Conservation (phyloP, 495 filamentous ascomycete genomes). For the Neurospora sp. region DNA sequence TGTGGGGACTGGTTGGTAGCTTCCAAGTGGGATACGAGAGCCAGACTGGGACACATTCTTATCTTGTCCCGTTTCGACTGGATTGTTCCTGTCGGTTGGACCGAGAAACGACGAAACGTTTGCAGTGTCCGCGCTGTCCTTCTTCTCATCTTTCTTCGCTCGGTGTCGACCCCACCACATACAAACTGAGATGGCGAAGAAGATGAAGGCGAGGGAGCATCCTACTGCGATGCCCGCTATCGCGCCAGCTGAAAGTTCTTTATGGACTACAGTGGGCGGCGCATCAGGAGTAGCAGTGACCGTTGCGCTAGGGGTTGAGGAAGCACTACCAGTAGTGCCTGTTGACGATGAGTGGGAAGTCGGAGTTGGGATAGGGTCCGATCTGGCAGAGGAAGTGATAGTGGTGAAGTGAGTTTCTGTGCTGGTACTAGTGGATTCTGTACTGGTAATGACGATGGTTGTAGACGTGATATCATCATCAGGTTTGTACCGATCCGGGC, state of each 20-base stretch:
- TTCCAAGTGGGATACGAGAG: not conserved
- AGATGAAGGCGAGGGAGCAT: slow-evolving; percentile 5
- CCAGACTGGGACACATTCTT: not conserved
- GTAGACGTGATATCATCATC: too few species aligned
- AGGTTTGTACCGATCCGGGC: slow-evolving; percentile 3
- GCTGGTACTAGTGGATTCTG: too few species aligned
- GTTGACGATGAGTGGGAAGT: not conserved
- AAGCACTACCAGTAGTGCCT: not conserved
- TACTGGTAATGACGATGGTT: too few species aligned
- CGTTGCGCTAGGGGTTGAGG: not conserved
- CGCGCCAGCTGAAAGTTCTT: slow-evolving; percentile 4
- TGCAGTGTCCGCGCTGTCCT: not conserved
- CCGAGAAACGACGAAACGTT: not conserved
- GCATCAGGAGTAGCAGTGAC: not conserved
- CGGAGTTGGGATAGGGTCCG: too few species aligned
- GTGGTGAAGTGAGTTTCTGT: too few species aligned
- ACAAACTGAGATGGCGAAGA: slow-evolving; percentile 3
- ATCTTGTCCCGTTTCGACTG: not conserved
- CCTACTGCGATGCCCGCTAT: slow-evolving; percentile 14
- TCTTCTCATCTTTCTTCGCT: slow-evolving; percentile 5
- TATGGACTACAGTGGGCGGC: not conserved
- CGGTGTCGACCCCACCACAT: slow-evolving; percentile 9
- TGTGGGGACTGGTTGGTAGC: not conserved
- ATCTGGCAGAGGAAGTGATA: too few species aligned
- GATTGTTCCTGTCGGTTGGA: not conserved